Base-by-base conservation (phyloP, 2,329 filamentous ascomycete genomes). In the Aspergillus uvarum region DNA sequence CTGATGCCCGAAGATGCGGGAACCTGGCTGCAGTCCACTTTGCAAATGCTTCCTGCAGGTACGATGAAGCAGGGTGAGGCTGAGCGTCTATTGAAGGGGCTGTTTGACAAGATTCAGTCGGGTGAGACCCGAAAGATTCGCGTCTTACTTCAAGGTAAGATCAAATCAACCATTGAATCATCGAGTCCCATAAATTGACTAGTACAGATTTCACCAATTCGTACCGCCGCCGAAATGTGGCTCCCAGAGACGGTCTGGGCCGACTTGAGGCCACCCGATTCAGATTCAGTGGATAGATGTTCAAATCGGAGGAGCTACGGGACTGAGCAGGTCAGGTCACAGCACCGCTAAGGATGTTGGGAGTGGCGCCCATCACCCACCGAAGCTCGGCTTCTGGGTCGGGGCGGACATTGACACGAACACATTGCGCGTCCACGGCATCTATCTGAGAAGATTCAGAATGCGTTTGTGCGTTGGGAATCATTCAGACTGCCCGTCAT, bases 151-250 rank as follows among this genome's bases (percentile, higher is more conserved):
- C 95, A 98, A 78, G 77, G 77, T 79, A 59, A 51, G 62, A 21
- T 51, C 12, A 12, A n/a, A 52, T 54, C 12, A 21, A 53, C 7
- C 32, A 12, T 53, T 50, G n/a, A n/a, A n/a, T 5, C 24, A 6
- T 44, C 42, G 7, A 14, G 16, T 51, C 57, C 47, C 51, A 51
- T 60, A 66, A 53, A 64, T 59, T 10, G n/a, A 16, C 24, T 38
- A n/a, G 21, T 44, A 12, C 58, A 79, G 96, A 99, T 77, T 99
- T 99, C 74, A 98, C 95, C 24, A 96, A 94, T 74, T 91, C 88
- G 31, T 99, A 99, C 76, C 87, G 96, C 54, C 85, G 96, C 72
- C 85, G 96, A 63, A 97, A 99, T 71, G 91, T 99, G 51, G 94
- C 95, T n/a, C 95, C 95, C 6, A 82, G 94, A 62, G 94, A 98